Evolutionary conservation across 257 asterid species (phyloP), one percentile per base, ranked within the genome.

Genomic region (Ilex asprella): DNA sequence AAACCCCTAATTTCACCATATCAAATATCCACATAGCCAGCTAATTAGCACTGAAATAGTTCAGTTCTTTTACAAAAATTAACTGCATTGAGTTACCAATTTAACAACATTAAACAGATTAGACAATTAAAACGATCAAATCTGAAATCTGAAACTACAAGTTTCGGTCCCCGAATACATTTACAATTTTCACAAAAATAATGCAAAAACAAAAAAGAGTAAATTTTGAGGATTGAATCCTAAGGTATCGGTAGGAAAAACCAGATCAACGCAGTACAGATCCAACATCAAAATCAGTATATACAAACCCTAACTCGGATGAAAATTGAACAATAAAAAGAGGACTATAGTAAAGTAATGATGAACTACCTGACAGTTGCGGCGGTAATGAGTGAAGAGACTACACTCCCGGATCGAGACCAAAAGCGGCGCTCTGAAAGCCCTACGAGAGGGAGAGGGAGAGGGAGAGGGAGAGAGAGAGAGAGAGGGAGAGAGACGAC

Each of bases 341-440:
- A 50, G 12, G 31, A 62, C 3, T 12, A 2, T 10, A 27, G 16
- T 5, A 3, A 57, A 7, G 12, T 31, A n/a, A 14, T 6, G 43
- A 16, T 16, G 32, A 16, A 66, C 52, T 57, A 43, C 60, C 13
- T 13, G 31, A 51, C 31, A 2, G 14, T n/a, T 3, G 11, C 5
- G 15, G 27, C 30, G 30, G 39, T 29, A 31, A 58, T 1, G 49
- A 52, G 2, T 46, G 70, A 60, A 16, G 66, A 65, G 61, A 63
- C 55, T 58, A 53, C 58, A 55, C 73, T 65, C 67, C 43, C 60
- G 44, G 77, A 74, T 74, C 73, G 73, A 69, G 49, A 27, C 62
- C 67, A 14, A 63, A 69, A 64, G 75, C 78, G 80, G 80, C 80
- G 80, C 60, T 44, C 41, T 16, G 27, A 68, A 71, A 78, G 71